A percentile compares a stretch with the other conserved stretches of the same genome.
Evolutionary conservation across 1,139 yeast genomes (phyloP).

Genomic region (Sugiyamaella novakii): DNA sequence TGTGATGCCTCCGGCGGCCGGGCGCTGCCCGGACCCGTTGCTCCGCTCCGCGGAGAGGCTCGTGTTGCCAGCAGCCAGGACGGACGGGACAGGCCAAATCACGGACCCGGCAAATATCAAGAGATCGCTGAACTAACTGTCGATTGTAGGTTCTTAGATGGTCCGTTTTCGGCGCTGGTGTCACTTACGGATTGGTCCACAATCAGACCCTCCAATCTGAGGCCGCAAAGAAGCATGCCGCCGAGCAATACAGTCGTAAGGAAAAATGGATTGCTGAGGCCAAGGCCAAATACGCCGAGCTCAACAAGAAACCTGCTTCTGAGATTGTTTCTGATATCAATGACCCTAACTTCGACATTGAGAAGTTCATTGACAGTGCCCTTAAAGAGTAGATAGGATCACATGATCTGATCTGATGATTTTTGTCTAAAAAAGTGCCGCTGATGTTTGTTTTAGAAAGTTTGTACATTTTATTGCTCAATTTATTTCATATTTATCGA

Average conservation of each 20-base stretch:
- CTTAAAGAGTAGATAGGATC: conserved; percentile 31
- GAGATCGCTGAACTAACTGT: not conserved
- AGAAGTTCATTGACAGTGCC: conserved; percentile 43
- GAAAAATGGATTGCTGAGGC: conserved; percentile 83
- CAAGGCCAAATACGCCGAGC: conserved; percentile 79
- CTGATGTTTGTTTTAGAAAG: conserved; percentile 9
- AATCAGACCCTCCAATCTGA: conserved; percentile 66
- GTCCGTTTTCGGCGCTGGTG: conserved; percentile 87
- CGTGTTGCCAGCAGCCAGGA: not conserved
- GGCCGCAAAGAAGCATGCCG: conserved; percentile 61
- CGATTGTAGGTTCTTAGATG: conserved; percentile 76
- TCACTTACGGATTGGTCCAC: conserved; percentile 86
- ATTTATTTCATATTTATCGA: conserved; percentile 9
- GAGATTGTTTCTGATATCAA: conserved; percentile 67
- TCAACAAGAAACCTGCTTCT: conserved; percentile 50
- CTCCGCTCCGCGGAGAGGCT: no score
- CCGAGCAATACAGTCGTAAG: conserved; percentile 62
- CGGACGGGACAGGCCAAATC: no score
- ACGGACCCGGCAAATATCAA: not conserved
- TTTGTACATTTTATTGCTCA: conserved; percentile 13
- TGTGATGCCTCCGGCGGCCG: not conserved
- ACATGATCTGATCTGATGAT: conserved; percentile 12
- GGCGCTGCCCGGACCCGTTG: no score
- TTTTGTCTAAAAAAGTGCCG: conserved; percentile 10
- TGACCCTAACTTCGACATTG: conserved; percentile 89